Evolutionary conservation across 2,329 filamentous ascomycete species (phyloP), one percentile per base, ranked within the genome.

Genomic region (Apiospora rasikravindrae): DNA sequence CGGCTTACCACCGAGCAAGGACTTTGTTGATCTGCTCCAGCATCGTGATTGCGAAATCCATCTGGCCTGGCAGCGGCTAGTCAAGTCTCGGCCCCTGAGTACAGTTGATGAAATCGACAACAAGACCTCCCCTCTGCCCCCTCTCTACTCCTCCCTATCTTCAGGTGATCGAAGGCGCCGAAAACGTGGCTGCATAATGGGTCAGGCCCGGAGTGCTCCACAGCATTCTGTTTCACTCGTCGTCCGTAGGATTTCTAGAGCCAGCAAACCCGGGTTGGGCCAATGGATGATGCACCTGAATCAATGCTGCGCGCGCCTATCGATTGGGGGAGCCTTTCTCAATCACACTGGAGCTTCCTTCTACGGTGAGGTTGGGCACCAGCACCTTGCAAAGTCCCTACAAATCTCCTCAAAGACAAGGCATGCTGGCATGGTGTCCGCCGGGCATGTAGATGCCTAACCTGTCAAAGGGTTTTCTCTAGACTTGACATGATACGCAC

Each of bases 181-280:
- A 64, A n/a, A 19, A n/a, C 57, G 22, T 40, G 10, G 57, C 57
- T 64, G 57, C 29, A 40, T 40, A 40, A 64, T 40, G 57, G 57
- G 57, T 64, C 57, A 40, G 57, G 29, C 16, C 57, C 57, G 33
- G 57, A 11, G 11, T 64, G 57, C 57, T 22, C 57, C 57, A 64
- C 57, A 40, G 57, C 57, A 7, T 40, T 40, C 22, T 22, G 57
- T 64, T 64, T 64, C 57, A 64, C 57, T 64, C 57, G 57, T 64
- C 33, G 57, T 64, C 33, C 3, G 33, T 64, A 64, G 57, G 33
- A 40, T 33, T 40, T 40, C 33, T 16, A 61, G 29, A n/a, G 53
- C 26, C 26, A 57, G 51, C 16, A 29, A 57, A 19, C 26, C 40
- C 51, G 26, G 51, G 26, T 57, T 57, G 10, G 13, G 26, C 14